Evolutionary conservation across 2,329 filamentous ascomycete genomes (phyloP).

Genomic region (Leptosphaerulina australis): DNA sequence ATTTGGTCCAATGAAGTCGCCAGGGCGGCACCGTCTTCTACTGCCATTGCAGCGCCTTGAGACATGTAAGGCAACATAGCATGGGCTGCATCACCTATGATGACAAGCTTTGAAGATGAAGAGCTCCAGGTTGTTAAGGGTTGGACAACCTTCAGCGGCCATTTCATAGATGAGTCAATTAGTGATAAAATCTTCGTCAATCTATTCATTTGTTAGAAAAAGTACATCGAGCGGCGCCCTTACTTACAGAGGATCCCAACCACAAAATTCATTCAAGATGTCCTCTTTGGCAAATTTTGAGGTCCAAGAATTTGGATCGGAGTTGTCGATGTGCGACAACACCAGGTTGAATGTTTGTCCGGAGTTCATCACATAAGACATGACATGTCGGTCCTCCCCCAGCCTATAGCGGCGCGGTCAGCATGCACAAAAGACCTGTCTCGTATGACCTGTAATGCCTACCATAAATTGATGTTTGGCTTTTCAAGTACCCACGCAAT

Average conservation of each 20-base stretch:
- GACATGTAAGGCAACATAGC: slow-evolving; percentile 36
- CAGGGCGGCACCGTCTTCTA: slow-evolving; percentile 70
- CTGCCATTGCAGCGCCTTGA: slow-evolving; percentile 64
- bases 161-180: slow-evolving; percentile 30
- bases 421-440: neutral
- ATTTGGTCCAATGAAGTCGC: slow-evolving; percentile 52
- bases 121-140: slow-evolving; percentile 23
- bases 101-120: slow-evolving; percentile 21
- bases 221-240: neutral
- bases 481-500: slow-evolving; percentile 28
- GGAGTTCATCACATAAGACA: slow-evolving; percentile 55
- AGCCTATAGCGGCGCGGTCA: slow-evolving; percentile 40
- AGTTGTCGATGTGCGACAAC: slow-evolving; percentile 65
- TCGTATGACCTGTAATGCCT: neutral
- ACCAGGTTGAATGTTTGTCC: slow-evolving; percentile 69
- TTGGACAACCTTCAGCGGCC: slow-evolving; percentile 29
- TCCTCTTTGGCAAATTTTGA: slow-evolving; percentile 62
- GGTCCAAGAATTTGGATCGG: slow-evolving; percentile 59
- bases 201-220: slow-evolving; percentile 12
- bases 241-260: slow-evolving; percentile 65
- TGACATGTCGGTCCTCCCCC: slow-evolving; percentile 52
- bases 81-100: slow-evolving; percentile 35
- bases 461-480: slow-evolving; percentile 28
- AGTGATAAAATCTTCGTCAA: slow-evolving; percentile 40
- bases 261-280: slow-evolving; percentile 62